Base-by-base conservation (phyloP, 2,329 filamentous ascomycete species). In the Aspergillus sp. region DNA sequence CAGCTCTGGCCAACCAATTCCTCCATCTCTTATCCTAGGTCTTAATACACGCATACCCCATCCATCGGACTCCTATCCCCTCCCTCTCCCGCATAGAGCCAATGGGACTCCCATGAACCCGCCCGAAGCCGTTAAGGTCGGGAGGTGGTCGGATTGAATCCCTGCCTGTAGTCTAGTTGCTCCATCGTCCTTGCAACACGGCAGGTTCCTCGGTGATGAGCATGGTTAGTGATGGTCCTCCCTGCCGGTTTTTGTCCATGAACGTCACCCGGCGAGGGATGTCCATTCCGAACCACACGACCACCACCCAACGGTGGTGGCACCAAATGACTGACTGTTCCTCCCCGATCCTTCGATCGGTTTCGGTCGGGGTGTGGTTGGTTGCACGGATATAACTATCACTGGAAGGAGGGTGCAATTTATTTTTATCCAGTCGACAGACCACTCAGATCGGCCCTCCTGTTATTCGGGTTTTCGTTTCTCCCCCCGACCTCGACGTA, bases 261-360 rank as follows among this genome's bases (percentile, higher is more conserved):
- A 38, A n/a, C 16, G 34, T n/a, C 40, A 16, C 19, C 19, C 19
- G 16, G 40, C 40, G 16, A 42, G 45, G 44, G 43, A 17, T 40
- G 41, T 49, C 31, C 75, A 82, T 47, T 80, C 75, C 13, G 80
- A 81, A 58, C 82, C 81, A 0, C 80, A 84, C 55, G 80, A 83
- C 55, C 66, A 82, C 1, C 79, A 79, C 23, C 19, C n/a, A 42
- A 42, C 40, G 19, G 40, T 38, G 11, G 34, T n/a, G 14, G 46
- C 52, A 52, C 49, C 52, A 57, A 52, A 43, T 23, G 31, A 38
- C 36, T 29, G 25, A 29, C 6, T 29, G 5, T 29, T 47, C 42
- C 47, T 34, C 6, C 6, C 80, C 82, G 2, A 85, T 85, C 40
- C 82, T 41, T 52, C 55, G 47, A 42, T 41, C 29, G 43, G 19